phyloP scores from a whole-genome alignment of 495 filamentous ascomycete species.

The Parmelia sp. region DNA sequence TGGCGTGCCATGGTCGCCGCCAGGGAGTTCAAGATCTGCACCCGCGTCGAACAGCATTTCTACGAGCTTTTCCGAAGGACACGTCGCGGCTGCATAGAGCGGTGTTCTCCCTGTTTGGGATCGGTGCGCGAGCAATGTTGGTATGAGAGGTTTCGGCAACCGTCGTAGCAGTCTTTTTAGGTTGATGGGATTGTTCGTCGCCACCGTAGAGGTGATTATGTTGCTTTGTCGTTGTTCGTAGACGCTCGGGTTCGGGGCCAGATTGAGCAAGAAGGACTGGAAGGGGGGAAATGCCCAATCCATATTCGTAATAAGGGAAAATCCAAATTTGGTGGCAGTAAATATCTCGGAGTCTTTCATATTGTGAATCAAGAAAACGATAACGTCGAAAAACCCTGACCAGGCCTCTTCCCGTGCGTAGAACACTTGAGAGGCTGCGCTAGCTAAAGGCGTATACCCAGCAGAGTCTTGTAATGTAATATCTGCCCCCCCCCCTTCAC shows the following conservation, averaged over 20 bases:
- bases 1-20: background rate
- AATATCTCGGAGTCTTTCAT: background rate
- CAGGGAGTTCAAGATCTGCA: background rate
- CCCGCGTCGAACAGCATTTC: background rate
- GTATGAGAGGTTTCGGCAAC: background rate
- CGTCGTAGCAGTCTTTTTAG: background rate
- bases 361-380: background rate
- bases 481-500: slow-evolving; percentile 7
- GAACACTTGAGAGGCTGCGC: background rate
- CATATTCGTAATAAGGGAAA: too few species aligned
- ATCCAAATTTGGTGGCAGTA: too few species aligned
- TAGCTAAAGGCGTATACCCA: background rate
- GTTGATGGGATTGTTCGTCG: background rate
- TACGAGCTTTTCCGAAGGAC: background rate
- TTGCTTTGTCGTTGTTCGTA: background rate
- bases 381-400: background rate
- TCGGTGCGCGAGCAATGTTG: background rate
- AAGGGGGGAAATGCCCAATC: background rate
- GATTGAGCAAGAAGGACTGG: background rate
- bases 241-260: background rate
- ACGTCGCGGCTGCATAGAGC: background rate
- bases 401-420: too few species aligned
- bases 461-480: background rate
- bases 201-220: background rate
- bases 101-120: background rate